Base-by-base conservation (phyloP, 129 eudicot genomes). In the Flaveria linearis region DNA sequence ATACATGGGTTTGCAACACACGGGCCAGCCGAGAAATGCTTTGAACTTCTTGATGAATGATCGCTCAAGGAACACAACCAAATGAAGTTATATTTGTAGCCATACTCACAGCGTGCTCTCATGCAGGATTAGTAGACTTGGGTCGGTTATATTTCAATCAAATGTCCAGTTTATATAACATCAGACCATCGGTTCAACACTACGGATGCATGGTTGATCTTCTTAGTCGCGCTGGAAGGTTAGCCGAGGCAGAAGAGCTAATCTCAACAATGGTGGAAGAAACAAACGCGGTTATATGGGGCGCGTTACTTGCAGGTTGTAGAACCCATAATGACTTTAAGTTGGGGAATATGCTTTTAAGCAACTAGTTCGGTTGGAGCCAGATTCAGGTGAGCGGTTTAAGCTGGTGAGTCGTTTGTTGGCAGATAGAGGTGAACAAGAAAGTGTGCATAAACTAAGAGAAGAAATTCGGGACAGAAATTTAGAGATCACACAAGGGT, bases 181-280 rank as follows among this genome's bases (percentile, higher is more conserved):
- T 86, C 22, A 80, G 60, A 69, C 87, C 87, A 16, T 80, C 85
- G 16, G 70, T 86, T 69, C 82, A 86, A 72, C 90, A 86, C 69
- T 83, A 80, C 22, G 87, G 90, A 47, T 86, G 87, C 85, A 81
- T 81, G 87, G 87, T 83, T 9, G 87, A 86, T 69, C 90, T 86
- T 71, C 79, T 86, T 45, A 81, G 82, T 20, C 87, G 87, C 14
- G 87, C 87, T 4, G 85, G 87, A 62, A 69, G 79, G 73, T 67
- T 83, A 45, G 73, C 57, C 9, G 82, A 86, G 42, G 90, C 86
- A 28, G 80, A 86, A 33, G 85, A 80, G 17, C 74, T 86, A 17
- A 76, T 86, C 11, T 55, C 72, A 2, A 63, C 80, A 33, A 83
- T 83, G 87, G 43, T 11, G 14, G 84, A 56, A 75, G 76, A 81